Evolutionary conservation across 495 filamentous ascomycete species (phyloP), one percentile per base, ranked within the genome.

Genomic region (Podospora pseudocomata): DNA sequence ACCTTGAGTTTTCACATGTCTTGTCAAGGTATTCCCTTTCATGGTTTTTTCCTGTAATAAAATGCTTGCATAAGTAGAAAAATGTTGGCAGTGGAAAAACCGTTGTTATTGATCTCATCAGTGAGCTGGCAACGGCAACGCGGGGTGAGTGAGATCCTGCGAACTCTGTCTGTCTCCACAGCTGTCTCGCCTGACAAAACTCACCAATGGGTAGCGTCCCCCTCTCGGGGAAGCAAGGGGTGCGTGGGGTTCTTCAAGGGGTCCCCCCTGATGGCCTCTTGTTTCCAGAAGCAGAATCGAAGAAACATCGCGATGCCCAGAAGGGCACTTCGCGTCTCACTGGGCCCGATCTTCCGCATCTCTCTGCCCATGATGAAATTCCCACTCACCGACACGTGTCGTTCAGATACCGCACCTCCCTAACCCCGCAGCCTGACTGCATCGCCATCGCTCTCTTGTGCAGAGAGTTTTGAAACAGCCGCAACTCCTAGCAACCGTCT

Each of bases 381-480:
- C 39, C 39, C 39, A 49, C 13, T 11, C 6, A 49, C 39, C 62
- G 28, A 65, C 63, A 65, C 59, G 67, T 69, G 67, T 63, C 67
- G 58, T 18, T 62, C 55, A 61, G 19, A 26, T 20, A 49, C 54
- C 30, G 20, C 26, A 26, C 49, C 60, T 56, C 39, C 65, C 30
- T 64, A 63, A 57, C 32, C 56, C 57, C 57, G 64, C 63, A 69
- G 58, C 34, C 26, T 69, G 57, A 66, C 67, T 44, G 67, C 67
- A 65, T 65, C 67, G 27, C 0, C 67, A 65, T 65, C 67, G 39
- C 39, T 49, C 39, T 61, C 6, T 34, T 61, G 9, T 59, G n/a
- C 53, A 18, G 16, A 57, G 65, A 57, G 65, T 61, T 23, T 23
- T 66, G 67, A 69, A 69, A 69, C 67, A 44, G 55, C 60, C 11